These are phyloP conservation scores for Chaetomiaceae sp. DNA, from an alignment of 2,329 filamentous ascomycete genomes.

Conservation along the genomic window DNA sequence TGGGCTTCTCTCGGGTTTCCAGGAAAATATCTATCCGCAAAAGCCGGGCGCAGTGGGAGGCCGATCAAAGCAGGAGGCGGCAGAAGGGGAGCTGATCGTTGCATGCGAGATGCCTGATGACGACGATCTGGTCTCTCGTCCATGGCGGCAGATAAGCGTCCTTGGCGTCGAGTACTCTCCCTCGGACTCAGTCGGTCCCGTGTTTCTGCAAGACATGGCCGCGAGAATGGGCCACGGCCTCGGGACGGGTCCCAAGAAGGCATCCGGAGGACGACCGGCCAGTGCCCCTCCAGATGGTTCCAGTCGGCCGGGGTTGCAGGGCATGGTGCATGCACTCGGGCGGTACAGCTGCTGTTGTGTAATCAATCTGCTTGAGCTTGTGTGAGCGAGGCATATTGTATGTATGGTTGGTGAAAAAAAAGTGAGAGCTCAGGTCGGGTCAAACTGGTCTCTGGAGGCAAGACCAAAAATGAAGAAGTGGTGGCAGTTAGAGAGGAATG, in stretches of 20 bases:
- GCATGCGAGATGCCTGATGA: background rate
- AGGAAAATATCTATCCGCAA: background rate
- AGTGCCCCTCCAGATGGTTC: slow-evolving; percentile 4
- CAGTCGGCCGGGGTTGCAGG: slow-evolving; percentile 20
- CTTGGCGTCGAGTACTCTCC: no score
- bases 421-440: no score
- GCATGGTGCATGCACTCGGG: slow-evolving; percentile 16
- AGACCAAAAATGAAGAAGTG: no score
- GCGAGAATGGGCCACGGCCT: slow-evolving; percentile 21
- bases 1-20: background rate
- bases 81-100: background rate
- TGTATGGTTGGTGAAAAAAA: no score
- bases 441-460: no score
- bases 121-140: background rate
- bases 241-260: slow-evolving; percentile 12
- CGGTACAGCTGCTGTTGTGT: slow-evolving; percentile 18
- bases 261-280: slow-evolving; percentile 18
- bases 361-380: slow-evolving; percentile 14
- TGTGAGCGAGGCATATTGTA: slow-evolving; percentile 13
- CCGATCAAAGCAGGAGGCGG: no score
- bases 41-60: background rate
- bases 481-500: no score
- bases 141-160: background rate
- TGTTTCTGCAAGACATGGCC: slow-evolving; percentile 13
- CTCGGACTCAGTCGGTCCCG: slow-evolving; percentile 9